These are phyloP conservation scores for Rosa chinensis DNA, from an alignment of 306 rosid genomes.

Conservation along the genomic window DNA sequence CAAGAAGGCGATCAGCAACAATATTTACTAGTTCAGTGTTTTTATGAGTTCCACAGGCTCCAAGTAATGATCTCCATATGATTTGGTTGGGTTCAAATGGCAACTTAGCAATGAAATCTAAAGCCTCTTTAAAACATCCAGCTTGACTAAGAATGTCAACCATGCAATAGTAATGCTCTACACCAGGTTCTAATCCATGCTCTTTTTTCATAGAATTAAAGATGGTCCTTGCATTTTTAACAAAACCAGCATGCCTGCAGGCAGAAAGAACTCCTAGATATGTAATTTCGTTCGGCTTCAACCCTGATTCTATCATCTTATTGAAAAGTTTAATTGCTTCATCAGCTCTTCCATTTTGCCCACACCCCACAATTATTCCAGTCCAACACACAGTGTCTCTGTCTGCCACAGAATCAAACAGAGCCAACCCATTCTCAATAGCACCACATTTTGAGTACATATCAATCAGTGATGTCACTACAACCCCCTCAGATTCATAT, in stretches of 20 bases:
- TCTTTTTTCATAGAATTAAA: slow-evolving; percentile 58
- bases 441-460: slow-evolving; percentile 90
- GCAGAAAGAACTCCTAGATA: slow-evolving; percentile 81
- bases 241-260: slow-evolving; percentile 74
- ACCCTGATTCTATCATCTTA: slow-evolving; percentile 62
- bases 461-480: slow-evolving; percentile 68
- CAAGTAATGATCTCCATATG: slow-evolving; percentile 73
- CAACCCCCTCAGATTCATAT: slow-evolving; percentile 62
- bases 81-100: slow-evolving; percentile 69
- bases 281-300: slow-evolving; percentile 73
- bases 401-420: slow-evolving; percentile 52
- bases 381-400: slow-evolving; percentile 79
- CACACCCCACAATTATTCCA: slow-evolving; percentile 88
- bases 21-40: slow-evolving; percentile 53
- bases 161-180: slow-evolving; percentile 83
- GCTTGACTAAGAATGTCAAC: slow-evolving; percentile 80
- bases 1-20: slow-evolving; percentile 59
- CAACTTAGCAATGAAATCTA: slow-evolving; percentile 54
- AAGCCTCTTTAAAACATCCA: slow-evolving; percentile 62
- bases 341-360: slow-evolving; percentile 74
- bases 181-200: slow-evolving; percentile 48
- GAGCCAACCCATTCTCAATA: slow-evolving; percentile 59
- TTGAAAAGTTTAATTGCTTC: slow-evolving; percentile 57
- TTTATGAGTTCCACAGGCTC: slow-evolving; percentile 66
- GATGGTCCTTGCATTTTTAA: slow-evolving; percentile 61